Base-by-base conservation (phyloP, 2,329 filamentous ascomycete species). In the Rhytidhysteron rufulum region DNA sequence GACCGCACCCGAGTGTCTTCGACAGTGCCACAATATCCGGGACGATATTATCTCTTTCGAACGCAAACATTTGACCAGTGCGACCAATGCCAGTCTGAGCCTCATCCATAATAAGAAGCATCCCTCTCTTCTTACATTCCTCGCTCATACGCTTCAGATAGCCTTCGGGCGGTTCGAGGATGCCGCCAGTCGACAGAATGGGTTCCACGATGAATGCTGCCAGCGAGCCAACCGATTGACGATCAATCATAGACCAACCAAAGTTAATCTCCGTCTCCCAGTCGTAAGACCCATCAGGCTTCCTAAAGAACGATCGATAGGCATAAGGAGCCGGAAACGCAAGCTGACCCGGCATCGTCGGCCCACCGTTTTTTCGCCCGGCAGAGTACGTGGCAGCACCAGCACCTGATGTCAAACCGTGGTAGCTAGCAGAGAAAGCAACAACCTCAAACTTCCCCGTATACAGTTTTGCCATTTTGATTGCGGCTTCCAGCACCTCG, bases 371-470 rank as follows among this genome's bases (percentile, higher is more conserved):
- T 43, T 62, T 70, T 7, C 74, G 62, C 2, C 74, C 75, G 9
- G 67, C 66, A 30, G 70, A 68, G 51, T 75, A 80, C 0, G 72
- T 74, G 0, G 76, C 73, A 1, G 68, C 66, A 0, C 67, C 63
- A 2, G 77, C 65, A 3, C 67, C 72, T 11, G 64, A 62, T 0
- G 79, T 83, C 31, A 82, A 61, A 13, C 79, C 78, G 57, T 83
- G 79, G 62, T 72, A 83, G 17, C 72, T 76, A 0, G 72, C 73
- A 0, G 68, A 70, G 43, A 82, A 67, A 1, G 68, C 79, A 8
- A 82, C 75, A 39, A 83, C 70, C 54, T 82, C 77, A 47, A 78
- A 82, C 34, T 78, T 80, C 3, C 78, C 77, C 0, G 78, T 82
- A 49, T 73, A 78, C 3, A 66, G 54, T 50, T 82, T 83, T 4